A percentile compares a stretch with the other conserved stretches of the same genome.
phyloP scores from a whole-genome alignment of 1,284 basidiomycete genomes.

The Cutaneotrichosporon sp. region DNA sequence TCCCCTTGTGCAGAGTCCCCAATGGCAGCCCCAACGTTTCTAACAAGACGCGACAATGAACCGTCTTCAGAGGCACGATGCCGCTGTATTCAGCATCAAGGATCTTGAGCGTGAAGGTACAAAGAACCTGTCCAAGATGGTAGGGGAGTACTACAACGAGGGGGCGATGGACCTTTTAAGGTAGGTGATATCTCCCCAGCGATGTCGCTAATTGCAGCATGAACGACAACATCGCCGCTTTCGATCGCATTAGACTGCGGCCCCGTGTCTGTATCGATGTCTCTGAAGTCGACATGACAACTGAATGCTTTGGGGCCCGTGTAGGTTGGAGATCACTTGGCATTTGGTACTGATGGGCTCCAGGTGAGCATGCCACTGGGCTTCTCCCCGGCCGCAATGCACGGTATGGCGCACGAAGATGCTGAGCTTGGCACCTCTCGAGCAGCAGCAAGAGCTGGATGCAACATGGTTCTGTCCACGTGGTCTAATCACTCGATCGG shows the following conservation, averaged over 20 bases:
- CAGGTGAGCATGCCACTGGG: conserved; percentile 27
- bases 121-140: conserved; percentile 12
- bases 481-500: conserved; percentile 25
- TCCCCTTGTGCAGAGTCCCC: too few relatives aligned
- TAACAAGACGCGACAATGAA: conserved; percentile 9
- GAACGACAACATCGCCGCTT: conserved; percentile 28
- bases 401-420: conserved; percentile 31
- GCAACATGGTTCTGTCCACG: conserved; percentile 30
- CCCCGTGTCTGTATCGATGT: conserved; percentile 33
- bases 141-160: conserved; percentile 22
- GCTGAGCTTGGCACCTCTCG: conserved; percentile 29
- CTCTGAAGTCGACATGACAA: conserved; percentile 19
- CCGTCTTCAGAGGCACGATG: conserved; percentile 6
- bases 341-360: too few relatives aligned
- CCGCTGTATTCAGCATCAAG: conserved; percentile 12
- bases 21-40: too few relatives aligned
- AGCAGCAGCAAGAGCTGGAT: conserved; percentile 24
- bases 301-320: conserved; percentile 21
- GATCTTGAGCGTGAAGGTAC: conserved; percentile 20
- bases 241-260: conserved; percentile 27
- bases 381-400: conserved; percentile 33
- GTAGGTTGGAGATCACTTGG: background rate
- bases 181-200: background rate
- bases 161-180: conserved; percentile 31
- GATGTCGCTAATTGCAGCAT: background rate